Conservation (phyloP, 352 stramenopile species). For the Pythium brachiatum region DNA sequence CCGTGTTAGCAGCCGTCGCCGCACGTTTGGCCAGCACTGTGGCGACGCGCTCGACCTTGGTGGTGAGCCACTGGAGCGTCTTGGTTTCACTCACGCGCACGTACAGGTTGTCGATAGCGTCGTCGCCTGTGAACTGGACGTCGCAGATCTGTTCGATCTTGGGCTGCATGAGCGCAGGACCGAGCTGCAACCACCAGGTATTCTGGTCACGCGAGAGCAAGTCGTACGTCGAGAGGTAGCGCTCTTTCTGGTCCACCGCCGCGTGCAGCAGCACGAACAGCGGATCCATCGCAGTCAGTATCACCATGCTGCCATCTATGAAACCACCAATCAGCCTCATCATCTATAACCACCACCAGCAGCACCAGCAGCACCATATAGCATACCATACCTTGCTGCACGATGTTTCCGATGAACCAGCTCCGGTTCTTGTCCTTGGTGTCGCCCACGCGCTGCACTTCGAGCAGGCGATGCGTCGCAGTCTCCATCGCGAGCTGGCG, state of each 20-base stretch:
- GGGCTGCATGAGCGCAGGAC: constrained; percentile 21
- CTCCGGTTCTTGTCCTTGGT: constrained; percentile 46
- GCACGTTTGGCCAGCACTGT: constrained; percentile 39
- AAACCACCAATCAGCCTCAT: background rate
- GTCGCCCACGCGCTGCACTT: constrained; percentile 58
- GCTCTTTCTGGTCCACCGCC: constrained; percentile 40
- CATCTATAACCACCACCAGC: too few relatives aligned
- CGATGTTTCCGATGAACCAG: constrained; percentile 77
- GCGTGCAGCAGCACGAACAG: constrained; percentile 71
- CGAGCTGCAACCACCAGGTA: constrained; percentile 54
- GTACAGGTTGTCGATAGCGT: constrained; percentile 47
- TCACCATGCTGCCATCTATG: constrained; percentile 53
- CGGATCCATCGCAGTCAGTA: constrained; percentile 67
- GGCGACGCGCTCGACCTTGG: constrained; percentile 46
- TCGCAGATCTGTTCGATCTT: constrained; percentile 53
- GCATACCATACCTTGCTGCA: constrained; percentile 49
- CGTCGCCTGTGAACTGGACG: constrained; percentile 43
- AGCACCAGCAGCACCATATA: too few relatives aligned
- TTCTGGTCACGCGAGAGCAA: constrained; percentile 45
- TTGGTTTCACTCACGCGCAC: constrained; percentile 62
- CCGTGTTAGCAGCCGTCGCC: constrained; percentile 2
- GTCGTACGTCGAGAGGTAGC: constrained; percentile 60
- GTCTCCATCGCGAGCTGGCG: constrained; percentile 58
- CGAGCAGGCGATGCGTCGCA: constrained; percentile 36
- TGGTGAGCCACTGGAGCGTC: constrained; percentile 42